Base-by-base conservation (phyloP, 371 early-diverging fungal species). In the Syncephalastrum monosporum region DNA sequence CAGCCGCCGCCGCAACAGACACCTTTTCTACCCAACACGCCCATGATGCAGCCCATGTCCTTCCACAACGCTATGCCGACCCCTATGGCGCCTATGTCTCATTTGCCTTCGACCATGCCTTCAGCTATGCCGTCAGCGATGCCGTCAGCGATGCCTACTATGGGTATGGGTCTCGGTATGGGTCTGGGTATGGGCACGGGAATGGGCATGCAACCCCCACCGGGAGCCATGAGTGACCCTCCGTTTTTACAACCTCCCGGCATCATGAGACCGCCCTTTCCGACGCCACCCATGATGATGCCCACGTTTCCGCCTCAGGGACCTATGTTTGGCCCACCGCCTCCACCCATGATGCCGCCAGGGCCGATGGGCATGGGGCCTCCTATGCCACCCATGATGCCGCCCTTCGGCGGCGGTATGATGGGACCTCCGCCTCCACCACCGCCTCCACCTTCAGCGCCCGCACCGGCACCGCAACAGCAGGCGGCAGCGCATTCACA, bases 251-350 rank as follows among this genome's bases (percentile, higher is more conserved):
- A 33, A 33, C 38, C 38, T 10, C 38, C 38, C 38, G 38, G 38
- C 10, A 33, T 33, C 38, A 33, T 33, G 38, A 33, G 38, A 33
- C 38, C 38, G 38, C 6, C 38, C 10, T 33, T 33, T 33, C 38
- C 44, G 29, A 51, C 25, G 14, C 53, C 42, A 58, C 59, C 47
- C 15, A 23, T 51, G n/a, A n/a, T 53, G 17, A 58, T 58, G 46
- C 59, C 59, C 24, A 33, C 38, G 38, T 33, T 33, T 12, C 38
- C 38, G 38, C 38, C 38, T 10, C 38, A 33, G 38, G 38, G 38
- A 6, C 38, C 38, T 10, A 33, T 33, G 38, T 33, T 33, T 12
- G 38, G 38, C 38, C 38, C 38, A 10, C 38, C 38, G 1, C 38
- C 38, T 33, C 38, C 38, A 10, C 38, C 38, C 12, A 33, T 58